Conservation (phyloP, 179 eudicot species). For the Carnegiea gigantea region DNA sequence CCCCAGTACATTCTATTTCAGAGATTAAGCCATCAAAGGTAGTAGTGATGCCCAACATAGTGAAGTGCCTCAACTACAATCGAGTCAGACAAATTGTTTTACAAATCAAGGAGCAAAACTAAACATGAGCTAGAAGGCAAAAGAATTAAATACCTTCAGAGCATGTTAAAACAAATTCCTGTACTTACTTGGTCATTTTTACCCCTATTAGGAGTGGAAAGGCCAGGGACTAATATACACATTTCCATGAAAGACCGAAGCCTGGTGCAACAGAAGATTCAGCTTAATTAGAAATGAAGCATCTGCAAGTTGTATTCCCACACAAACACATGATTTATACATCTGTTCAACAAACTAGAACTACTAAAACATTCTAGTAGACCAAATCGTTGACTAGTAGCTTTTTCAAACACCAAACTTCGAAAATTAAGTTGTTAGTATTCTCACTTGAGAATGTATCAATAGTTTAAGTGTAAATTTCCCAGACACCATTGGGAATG, state of each 20-base stretch:
- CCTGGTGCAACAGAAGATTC: slow-evolving; percentile 42
- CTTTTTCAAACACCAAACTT: neutral
- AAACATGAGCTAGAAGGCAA: neutral
- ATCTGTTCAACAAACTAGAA: neutral
- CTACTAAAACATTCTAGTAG: neutral
- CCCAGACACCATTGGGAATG: neutral
- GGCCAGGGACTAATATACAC: slow-evolving; percentile 86
- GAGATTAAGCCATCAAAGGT: too few species aligned
- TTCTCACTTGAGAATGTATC: neutral
- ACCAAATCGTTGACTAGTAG: neutral
- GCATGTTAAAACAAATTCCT: neutral
- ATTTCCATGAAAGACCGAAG: slow-evolving; percentile 95
- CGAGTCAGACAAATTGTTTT: slow-evolving; percentile 1
- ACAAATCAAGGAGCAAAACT: neutral
- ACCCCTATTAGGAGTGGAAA: slow-evolving; percentile 42
- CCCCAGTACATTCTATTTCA: too few species aligned
- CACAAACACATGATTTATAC: neutral
- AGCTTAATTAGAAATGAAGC: neutral
- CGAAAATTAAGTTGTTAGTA: neutral
- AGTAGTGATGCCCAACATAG: too few species aligned
- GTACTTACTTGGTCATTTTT: slow-evolving; percentile 47
- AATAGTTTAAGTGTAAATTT: neutral
- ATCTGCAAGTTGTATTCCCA: neutral
- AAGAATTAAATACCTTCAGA: neutral
- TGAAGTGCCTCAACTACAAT: too few species aligned